Evolutionary conservation across 108 stramenopile genomes (phyloP), one percentile per base, ranked within the genome.

Genomic region (Ochromonas danica): DNA sequence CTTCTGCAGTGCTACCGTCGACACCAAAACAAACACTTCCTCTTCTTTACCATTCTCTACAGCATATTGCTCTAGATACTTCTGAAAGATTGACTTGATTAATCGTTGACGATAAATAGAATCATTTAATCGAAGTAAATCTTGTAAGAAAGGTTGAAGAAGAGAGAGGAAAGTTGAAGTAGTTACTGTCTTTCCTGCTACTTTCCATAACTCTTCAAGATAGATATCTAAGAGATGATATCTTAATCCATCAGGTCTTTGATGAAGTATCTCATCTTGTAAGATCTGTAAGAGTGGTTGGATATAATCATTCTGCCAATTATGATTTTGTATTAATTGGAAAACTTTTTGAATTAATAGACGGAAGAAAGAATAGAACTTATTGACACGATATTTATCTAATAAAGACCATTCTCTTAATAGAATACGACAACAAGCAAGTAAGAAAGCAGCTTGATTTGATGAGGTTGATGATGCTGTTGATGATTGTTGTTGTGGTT

Each of bases 341-440:
- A 90, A 94, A 6, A 90, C 74, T 85, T 91, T 63, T 79, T 39
- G 39, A 35, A 42, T 79, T 14, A 82, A 63, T 3, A 63, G 25
- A 10, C 95, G 88, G 61, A 93, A 85, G 60, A 92, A 81, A 30
- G 91, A 92, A 83, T 96, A 96, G 63, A 96, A 93, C 78, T 96
- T 96, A 80, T 96, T 93, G 3, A 96, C 85, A 3, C 95, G 87
- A 81, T 96, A 90, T 87, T 94, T 92, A 83, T 96, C 95, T 82
- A 96, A 91, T 65, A 89, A 88, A 1, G 90, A 91, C 95, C 95
- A 96, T 75, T 96, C 95, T 35, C 93, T 85, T 31, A 84, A 77
- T 40, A 96, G 61, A 0, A 93, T 96, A 22, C 85, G 85, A 51
- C 6, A 51, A 22, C 6, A 51, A 62, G 94, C 81, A 83, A 92